Percentiles rank a stretch among this genome's conserved stretches.
phyloP scores from a whole-genome alignment of 169 alveolate genomes.

The Plasmodium malariae region DNA sequence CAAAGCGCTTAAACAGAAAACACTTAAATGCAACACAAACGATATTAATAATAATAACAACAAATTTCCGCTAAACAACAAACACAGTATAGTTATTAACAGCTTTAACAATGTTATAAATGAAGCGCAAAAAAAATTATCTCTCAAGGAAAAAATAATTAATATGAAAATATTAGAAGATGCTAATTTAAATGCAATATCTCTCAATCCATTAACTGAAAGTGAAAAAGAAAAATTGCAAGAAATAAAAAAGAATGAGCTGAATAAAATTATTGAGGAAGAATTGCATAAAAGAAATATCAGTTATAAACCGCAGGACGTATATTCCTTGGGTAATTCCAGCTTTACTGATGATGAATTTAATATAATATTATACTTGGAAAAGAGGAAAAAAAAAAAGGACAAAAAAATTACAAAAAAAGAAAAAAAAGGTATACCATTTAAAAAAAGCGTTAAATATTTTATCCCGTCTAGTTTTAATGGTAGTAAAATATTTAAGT shows the following conservation, averaged over 20 bases:
- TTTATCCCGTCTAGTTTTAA: slow-evolving; percentile 17
- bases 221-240: slow-evolving; percentile 57
- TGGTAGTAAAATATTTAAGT: slow-evolving; percentile 9
- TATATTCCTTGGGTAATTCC: neutral
- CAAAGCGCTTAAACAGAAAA: neutral
- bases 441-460: neutral
- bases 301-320: neutral
- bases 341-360: slow-evolving; percentile 52
- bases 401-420: neutral
- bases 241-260: slow-evolving; percentile 31
- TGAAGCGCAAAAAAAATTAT: slow-evolving; percentile 31
- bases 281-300: slow-evolving; percentile 16
- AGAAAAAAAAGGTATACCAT: neutral
- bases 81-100: slow-evolving; percentile 30
- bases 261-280: slow-evolving; percentile 57
- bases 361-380: slow-evolving; percentile 53
- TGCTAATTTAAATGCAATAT: slow-evolving; percentile 4
- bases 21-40: neutral
- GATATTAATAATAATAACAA: neutral
- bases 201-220: slow-evolving; percentile 12
- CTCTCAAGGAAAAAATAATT: slow-evolving; percentile 32
- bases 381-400: slow-evolving; percentile 46
- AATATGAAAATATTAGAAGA: slow-evolving; percentile 32
- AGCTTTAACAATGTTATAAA: slow-evolving; percentile 21
- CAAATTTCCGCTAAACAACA: neutral